Evolutionary conservation across 805 yeast genomes (phyloP).

Genomic region (Candida ponderosae): DNA sequence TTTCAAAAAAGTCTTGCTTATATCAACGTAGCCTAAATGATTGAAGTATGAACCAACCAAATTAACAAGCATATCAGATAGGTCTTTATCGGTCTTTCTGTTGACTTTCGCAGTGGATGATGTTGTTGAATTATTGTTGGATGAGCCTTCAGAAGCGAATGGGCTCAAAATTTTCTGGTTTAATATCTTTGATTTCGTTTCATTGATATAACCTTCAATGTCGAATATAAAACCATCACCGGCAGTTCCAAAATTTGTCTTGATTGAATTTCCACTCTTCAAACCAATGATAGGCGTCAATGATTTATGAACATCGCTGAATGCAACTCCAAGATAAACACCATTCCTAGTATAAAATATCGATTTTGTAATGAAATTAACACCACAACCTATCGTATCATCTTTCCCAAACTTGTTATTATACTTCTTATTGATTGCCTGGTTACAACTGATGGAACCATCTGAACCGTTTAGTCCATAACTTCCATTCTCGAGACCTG

Average conservation of each 20-base stretch:
- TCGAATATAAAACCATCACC: slow-evolving; percentile 50
- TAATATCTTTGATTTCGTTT: slow-evolving; percentile 31
- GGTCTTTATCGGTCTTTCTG: slow-evolving; percentile 10
- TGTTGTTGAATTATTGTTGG: slow-evolving; percentile 5
- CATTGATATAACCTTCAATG: slow-evolving; percentile 43
- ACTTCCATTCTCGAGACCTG: slow-evolving; percentile 39
- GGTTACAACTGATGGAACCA: slow-evolving; percentile 33
- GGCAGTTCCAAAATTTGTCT: slow-evolving; percentile 34
- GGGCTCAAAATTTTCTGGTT: slow-evolving; percentile 18
- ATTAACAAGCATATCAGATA: slow-evolving; percentile 21
- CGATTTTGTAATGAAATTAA: slow-evolving; percentile 54
- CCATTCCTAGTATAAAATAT: slow-evolving; percentile 84
- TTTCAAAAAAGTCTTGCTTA: slow-evolving; percentile 40
- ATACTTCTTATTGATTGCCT: slow-evolving; percentile 30
- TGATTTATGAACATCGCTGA: slow-evolving; percentile 31
- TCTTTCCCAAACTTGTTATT: slow-evolving; percentile 41
- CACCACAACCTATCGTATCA: slow-evolving; percentile 80
- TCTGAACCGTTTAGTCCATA: slow-evolving; percentile 49
- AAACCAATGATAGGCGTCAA: slow-evolving; percentile 42
- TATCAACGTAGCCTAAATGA: slow-evolving; percentile 51
- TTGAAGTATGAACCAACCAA: slow-evolving; percentile 41
- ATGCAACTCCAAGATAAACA: slow-evolving; percentile 47
- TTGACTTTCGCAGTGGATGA: slow-evolving; percentile 7
- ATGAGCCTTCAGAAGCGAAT: not conserved
- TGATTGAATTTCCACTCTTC: slow-evolving; percentile 24